Base-by-base conservation (phyloP, 2,329 filamentous ascomycete species). In the Cadophora sp. region DNA sequence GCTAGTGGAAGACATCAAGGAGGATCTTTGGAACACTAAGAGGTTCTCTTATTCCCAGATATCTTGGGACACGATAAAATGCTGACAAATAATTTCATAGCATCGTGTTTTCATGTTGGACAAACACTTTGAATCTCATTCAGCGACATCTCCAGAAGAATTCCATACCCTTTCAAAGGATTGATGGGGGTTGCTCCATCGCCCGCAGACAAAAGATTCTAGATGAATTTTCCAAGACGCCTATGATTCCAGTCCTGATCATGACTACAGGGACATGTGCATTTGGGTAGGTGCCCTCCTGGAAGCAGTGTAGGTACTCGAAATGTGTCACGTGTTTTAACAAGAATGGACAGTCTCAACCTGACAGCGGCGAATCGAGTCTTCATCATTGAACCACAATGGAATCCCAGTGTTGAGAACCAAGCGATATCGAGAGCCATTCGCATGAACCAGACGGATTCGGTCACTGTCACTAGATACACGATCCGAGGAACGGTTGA, bases 181-280 rank as follows among this genome's bases (percentile, higher is more conserved):
- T 51, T 7, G 48, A 51, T 13, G 48, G 48, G 7, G 27, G 27
- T 27, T 51, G 48, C 13, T 51, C 48, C 6, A 51, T 27, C 16
- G 22, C 48, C 3, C 18, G 22, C 11, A 20, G 48, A 13, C 48
- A 51, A 51, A 51, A 30, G 48, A 51, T 51, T 30, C 22, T 51
- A 27, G 48, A 51, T n/a, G 48, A 51, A 24, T 51, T 51, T 22
- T 51, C 48, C 3, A 30, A 30, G 14, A 51, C 75, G 51, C 24
- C 51, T 8, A 39, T 24, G 27, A 69, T 51, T 51, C 68, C 61
- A 18, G 59, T 70, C 16, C 60, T 87, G 0, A 79, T 87, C 18
- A 86, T 87, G 83, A 86, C 65, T 13, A 71, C 67, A 24, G 70
- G 70, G 3, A 69, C 65, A 18, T 62, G 70, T 18, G 68, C 69